phyloP scores from a whole-genome alignment of 1,139 yeast genomes.

The Nakaseomyces delphensis region DNA sequence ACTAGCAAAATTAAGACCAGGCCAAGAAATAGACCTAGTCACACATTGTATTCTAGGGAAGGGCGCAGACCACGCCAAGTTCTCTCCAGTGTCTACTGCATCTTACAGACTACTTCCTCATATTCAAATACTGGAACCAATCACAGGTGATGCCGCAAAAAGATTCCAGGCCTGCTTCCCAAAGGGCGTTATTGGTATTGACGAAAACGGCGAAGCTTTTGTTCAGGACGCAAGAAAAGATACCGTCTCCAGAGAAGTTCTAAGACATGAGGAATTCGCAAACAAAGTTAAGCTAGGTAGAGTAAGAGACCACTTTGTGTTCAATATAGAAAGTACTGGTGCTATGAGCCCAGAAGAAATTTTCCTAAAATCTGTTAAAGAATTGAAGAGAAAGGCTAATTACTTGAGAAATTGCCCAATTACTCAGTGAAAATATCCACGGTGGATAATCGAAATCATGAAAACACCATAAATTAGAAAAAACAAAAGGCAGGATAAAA shows the following conservation, averaged over 20 bases:
- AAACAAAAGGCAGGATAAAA: not conserved
- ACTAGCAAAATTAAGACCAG: constrained; percentile 88
- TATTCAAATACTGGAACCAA: constrained; percentile 67
- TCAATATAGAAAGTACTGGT: constrained; percentile 89
- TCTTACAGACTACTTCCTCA: constrained; percentile 94
- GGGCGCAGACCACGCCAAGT: constrained; percentile 94
- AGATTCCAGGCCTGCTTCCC: constrained; percentile 88
- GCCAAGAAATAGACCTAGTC: constrained; percentile 85
- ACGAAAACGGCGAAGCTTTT: constrained; percentile 59
- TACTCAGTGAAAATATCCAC: constrained; percentile 38
- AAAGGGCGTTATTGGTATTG: constrained; percentile 78
- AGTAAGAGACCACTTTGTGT: constrained; percentile 83
- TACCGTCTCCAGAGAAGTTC: constrained; percentile 92
- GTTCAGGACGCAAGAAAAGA: constrained; percentile 87
- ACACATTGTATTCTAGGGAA: constrained; percentile 88
- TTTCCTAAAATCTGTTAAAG: constrained; percentile 79
- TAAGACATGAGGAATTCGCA: constrained; percentile 84
- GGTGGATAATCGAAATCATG: not conserved
- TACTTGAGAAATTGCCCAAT: constrained; percentile 73
- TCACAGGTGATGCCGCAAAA: constrained; percentile 65
- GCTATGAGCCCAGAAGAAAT: constrained; percentile 97
- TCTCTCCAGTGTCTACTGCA: constrained; percentile 94
- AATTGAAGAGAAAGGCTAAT: constrained; percentile 77
- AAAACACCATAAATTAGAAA: not conserved
- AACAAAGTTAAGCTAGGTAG: constrained; percentile 89